Conservation (phyloP, 495 filamentous ascomycete genomes). For the Hypoxylon intermedium region DNA sequence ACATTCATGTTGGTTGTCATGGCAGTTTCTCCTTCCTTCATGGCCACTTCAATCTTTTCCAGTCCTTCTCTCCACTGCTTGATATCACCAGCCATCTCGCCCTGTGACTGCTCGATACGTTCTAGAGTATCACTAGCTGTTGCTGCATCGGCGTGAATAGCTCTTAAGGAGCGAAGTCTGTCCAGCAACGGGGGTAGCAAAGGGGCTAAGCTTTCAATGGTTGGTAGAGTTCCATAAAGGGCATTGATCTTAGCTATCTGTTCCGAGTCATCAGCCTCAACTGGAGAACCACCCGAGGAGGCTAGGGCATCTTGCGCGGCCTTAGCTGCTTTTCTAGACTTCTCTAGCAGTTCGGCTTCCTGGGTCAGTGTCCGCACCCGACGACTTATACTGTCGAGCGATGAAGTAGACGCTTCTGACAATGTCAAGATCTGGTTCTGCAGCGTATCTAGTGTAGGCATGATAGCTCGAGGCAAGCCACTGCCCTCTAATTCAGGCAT, state of each 20-base stretch:
- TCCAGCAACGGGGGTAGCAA: conserved; percentile 86
- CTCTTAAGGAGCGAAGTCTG: conserved; percentile 79
- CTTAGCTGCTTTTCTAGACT: conserved; percentile 75
- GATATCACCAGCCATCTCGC: conserved; percentile 82
- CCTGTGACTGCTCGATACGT: conserved; percentile 77
- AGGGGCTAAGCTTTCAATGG: conserved; percentile 86
- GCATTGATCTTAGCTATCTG: conserved; percentile 87
- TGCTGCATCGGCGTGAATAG: conserved; percentile 86
- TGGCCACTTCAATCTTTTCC: conserved; percentile 75
- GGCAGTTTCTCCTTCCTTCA: conserved; percentile 70
- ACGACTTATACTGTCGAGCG: conserved; percentile 75
- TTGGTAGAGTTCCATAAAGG: conserved; percentile 85
- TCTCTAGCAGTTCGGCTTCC: conserved; percentile 80
- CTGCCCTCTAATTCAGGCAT: conserved; percentile 68
- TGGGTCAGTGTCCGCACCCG: conserved; percentile 76
- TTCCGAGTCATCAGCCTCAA: conserved; percentile 62
- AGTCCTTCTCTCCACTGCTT: conserved; percentile 85
- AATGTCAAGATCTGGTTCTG: conserved; percentile 74
- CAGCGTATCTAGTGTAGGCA: conserved; percentile 80
- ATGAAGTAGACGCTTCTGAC: conserved; percentile 66
- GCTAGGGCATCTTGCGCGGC: conserved; percentile 65
- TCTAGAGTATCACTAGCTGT: conserved; percentile 81
- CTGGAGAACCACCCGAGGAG: conserved; percentile 48
- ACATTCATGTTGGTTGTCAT: conserved; percentile 78
- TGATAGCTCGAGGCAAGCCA: conserved; percentile 66